phyloP scores from a whole-genome alignment of 331 rosid species.

The Quercus lobata region DNA sequence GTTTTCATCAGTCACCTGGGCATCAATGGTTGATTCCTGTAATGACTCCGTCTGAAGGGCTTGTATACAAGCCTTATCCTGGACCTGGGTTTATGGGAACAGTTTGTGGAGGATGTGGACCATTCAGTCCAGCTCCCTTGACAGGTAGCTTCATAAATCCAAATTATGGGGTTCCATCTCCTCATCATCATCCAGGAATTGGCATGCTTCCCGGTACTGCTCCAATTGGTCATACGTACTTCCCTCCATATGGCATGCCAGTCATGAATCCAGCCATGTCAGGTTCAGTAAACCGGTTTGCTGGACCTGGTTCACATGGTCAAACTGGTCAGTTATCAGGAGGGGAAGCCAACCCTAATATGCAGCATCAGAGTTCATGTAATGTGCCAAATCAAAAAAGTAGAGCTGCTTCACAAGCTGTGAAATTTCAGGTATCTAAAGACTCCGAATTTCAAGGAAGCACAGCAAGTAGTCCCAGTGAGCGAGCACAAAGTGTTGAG shows the following conservation, averaged over 20 bases:
- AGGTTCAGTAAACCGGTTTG: constrained; percentile 41
- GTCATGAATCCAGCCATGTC: constrained; percentile 44
- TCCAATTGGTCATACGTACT: constrained; percentile 51
- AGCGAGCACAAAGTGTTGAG: constrained; percentile 32
- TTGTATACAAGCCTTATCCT: constrained; percentile 79
- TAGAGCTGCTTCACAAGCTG: constrained; percentile 27
- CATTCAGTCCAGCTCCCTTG: constrained; percentile 45
- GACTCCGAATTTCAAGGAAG: constrained; percentile 66
- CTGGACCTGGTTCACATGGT: constrained; percentile 30
- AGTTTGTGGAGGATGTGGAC: constrained; percentile 64
- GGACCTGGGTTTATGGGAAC: constrained; percentile 64
- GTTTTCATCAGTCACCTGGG: constrained; percentile 63
- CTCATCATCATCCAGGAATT: constrained; percentile 43
- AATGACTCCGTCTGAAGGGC: constrained; percentile 88
- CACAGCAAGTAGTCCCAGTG: constrained; percentile 60
- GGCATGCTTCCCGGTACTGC: constrained; percentile 42
- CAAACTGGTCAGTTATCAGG: constrained; percentile 29
- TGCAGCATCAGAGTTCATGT: constrained; percentile 46
- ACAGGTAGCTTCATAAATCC: constrained; percentile 51
- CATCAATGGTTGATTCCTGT: constrained; percentile 89
- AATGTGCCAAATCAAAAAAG: constrained; percentile 36
- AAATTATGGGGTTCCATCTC: constrained; percentile 49
- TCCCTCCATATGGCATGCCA: constrained; percentile 68
- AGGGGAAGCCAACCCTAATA: constrained; percentile 28
- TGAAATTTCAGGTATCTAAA: constrained; percentile 36